Percentiles rank a stretch among this genome's conserved stretches.
Conservation (phyloP, 1,139 yeast species). For the Pichia sp. region DNA sequence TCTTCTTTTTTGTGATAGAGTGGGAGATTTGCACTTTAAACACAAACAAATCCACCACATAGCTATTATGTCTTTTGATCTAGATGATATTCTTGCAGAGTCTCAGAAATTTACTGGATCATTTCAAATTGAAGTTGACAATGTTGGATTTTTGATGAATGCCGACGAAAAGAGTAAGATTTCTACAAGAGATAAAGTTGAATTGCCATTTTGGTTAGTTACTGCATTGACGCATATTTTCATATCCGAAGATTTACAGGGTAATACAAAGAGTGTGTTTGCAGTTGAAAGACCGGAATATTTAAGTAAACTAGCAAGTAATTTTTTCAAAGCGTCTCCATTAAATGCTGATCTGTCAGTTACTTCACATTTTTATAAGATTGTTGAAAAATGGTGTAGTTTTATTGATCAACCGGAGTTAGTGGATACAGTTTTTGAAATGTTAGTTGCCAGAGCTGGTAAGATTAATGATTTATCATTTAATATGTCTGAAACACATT, state of each 20-base stretch:
- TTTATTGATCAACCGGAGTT: conserved; percentile 17
- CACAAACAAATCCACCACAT: neutral
- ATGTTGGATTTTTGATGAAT: conserved; percentile 82
- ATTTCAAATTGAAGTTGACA: conserved; percentile 53
- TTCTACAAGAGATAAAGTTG: conserved; percentile 59
- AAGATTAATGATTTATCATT: conserved; percentile 17
- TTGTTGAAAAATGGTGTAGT: conserved; percentile 16
- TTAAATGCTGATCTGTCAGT: conserved; percentile 14
- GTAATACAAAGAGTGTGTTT: conserved; percentile 9
- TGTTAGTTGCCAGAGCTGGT: conserved; percentile 13
- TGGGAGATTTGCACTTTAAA: too few species aligned
- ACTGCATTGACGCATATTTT: conserved; percentile 58
- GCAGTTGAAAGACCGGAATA: conserved; percentile 17
- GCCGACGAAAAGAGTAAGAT: conserved; percentile 59
- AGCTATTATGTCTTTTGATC: conserved; percentile 35
- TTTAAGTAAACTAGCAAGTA: conserved; percentile 15
- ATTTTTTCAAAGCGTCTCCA: conserved; percentile 18
- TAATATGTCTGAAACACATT: conserved; percentile 9
- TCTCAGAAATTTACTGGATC: conserved; percentile 27
- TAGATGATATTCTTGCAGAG: conserved; percentile 85
- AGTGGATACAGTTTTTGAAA: conserved; percentile 14
- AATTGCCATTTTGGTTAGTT: conserved; percentile 88
- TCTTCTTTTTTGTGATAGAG: too few species aligned
- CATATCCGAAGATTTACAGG: conserved; percentile 25
- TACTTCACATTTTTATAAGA: conserved; percentile 14